Evolutionary conservation across 345 rosid genomes (phyloP).

Genomic region (Durio zibethinus): DNA sequence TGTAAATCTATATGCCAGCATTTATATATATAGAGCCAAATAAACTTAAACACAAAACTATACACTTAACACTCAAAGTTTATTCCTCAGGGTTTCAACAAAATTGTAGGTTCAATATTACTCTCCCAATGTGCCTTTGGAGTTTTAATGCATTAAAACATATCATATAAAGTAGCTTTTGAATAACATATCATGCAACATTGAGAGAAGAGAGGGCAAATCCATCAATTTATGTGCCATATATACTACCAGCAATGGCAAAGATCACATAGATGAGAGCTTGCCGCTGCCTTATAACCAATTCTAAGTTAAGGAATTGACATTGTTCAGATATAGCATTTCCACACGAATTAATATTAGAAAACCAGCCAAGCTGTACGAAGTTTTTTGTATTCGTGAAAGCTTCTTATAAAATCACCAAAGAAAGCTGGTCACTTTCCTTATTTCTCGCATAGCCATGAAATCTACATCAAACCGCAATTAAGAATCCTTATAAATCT

Average conservation of each 20-base stretch:
- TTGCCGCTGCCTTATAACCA: slow-evolving; percentile 80
- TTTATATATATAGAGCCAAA: not conserved
- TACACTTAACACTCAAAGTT: not conserved
- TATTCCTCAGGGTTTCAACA: not conserved
- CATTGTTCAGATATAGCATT: too few relatives aligned
- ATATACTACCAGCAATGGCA: slow-evolving; percentile 2
- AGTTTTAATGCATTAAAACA: slow-evolving; percentile 2
- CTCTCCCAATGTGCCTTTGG: not conserved
- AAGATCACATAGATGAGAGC: slow-evolving; percentile 17
- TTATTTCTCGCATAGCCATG: too few relatives aligned
- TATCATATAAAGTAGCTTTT: not conserved
- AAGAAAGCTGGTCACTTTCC: too few relatives aligned
- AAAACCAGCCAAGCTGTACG: too few relatives aligned
- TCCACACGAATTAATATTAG: too few relatives aligned
- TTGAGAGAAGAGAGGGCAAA: not conserved
- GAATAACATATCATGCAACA: not conserved
- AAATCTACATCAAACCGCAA: too few relatives aligned
- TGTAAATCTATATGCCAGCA: not conserved
- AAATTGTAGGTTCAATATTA: not conserved
- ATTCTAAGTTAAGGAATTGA: slow-evolving; percentile 88
- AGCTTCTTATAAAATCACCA: too few relatives aligned
- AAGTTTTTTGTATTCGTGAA: too few relatives aligned
- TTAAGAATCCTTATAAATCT: too few relatives aligned
- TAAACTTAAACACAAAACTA: not conserved
- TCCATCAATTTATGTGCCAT: not conserved